Conservation (phyloP, 768 basidiomycete genomes). For the Suillus fuscotomentosus region DNA sequence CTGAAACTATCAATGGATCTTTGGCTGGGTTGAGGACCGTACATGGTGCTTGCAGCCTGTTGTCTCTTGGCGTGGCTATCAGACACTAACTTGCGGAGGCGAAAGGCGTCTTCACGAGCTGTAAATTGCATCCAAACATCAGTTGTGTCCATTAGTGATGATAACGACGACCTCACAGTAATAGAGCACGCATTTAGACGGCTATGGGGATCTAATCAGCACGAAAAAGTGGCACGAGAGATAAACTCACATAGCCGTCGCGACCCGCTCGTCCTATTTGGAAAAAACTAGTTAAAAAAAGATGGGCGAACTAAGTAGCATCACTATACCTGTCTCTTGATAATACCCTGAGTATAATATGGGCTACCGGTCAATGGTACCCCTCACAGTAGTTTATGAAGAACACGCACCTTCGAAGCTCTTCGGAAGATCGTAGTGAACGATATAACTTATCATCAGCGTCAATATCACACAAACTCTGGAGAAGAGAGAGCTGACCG, state of each 20-base stretch:
- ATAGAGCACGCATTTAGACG: conserved; percentile 78
- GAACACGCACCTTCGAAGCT: conserved; percentile 68
- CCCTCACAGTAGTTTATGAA: neutral
- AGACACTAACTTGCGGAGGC: conserved; percentile 52
- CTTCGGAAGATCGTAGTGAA: conserved; percentile 81
- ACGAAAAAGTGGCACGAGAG: neutral
- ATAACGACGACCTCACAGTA: conserved; percentile 54
- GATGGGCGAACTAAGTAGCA: neutral
- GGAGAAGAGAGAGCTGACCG: conserved; percentile 37
- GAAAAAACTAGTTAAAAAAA: conserved; percentile 5
- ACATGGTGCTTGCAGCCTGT: conserved; percentile 37
- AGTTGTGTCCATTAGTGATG: neutral
- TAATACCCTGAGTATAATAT: conserved; percentile 60
- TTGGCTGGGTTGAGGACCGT: conserved; percentile 66
- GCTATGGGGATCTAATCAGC: conserved; percentile 37
- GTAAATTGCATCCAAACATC: neutral
- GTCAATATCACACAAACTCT: neutral
- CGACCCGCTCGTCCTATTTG: conserved; percentile 71
- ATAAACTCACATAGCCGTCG: conserved; percentile 60
- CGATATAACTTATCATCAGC: conserved; percentile 53
- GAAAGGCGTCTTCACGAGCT: conserved; percentile 76
- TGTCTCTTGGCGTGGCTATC: conserved; percentile 45
- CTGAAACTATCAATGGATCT: conserved; percentile 62
- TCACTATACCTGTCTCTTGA: conserved; percentile 71
- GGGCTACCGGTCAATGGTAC: neutral